Evolutionary conservation across 2,329 filamentous ascomycete genomes (phyloP).

Genomic region (Colletotrichum nymphaeae): DNA sequence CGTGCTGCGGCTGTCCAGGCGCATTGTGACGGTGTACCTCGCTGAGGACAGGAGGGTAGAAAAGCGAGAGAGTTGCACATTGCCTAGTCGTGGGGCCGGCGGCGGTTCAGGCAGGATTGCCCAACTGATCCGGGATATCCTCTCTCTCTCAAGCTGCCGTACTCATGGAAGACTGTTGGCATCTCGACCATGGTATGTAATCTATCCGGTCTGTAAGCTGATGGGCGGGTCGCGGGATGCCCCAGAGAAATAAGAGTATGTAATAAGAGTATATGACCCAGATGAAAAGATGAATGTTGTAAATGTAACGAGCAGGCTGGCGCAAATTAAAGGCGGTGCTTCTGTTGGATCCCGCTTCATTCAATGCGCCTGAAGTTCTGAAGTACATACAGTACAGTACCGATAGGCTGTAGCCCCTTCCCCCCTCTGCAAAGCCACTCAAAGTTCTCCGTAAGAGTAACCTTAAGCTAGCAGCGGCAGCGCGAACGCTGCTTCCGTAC

Average conservation of each 20-base stretch:
- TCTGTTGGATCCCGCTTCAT: background rate
- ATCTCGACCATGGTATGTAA: background rate
- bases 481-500: constrained; percentile 26
- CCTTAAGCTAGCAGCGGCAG: constrained; percentile 25
- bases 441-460: background rate
- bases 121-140: background rate
- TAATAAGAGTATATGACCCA: background rate
- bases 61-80: background rate
- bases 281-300: background rate
- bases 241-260: background rate
- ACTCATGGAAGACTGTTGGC: background rate
- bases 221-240: constrained; percentile 22
- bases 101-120: background rate
- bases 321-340: background rate
- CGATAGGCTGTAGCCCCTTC: background rate
- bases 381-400: background rate
- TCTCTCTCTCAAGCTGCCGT: background rate
- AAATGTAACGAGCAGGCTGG: background rate
- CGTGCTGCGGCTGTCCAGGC: background rate
- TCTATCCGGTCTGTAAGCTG: background rate
- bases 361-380: background rate
- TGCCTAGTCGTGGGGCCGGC: background rate
- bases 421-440: background rate
- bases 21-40: background rate
- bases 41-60: background rate